Conservation (phyloP, 768 basidiomycete genomes). For the Amanita pseudoporphyria region DNA sequence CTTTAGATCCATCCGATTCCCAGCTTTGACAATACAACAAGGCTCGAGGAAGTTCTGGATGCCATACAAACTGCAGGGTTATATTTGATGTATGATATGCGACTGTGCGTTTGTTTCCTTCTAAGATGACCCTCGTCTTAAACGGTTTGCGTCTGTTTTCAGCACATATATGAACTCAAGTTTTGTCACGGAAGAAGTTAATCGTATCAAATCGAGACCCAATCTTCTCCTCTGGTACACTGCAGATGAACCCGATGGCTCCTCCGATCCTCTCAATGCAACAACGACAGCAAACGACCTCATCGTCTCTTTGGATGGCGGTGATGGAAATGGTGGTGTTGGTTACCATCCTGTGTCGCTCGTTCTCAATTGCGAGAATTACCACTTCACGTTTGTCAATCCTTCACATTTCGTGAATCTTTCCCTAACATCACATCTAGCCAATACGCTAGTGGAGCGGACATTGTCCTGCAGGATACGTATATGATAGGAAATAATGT, state of each 20-base stretch:
- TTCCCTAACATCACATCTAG: constrained; percentile 10
- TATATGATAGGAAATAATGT: constrained; percentile 55
- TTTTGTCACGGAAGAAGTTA: constrained; percentile 59
- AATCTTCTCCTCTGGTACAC: constrained; percentile 73
- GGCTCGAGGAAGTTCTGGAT: constrained; percentile 49
- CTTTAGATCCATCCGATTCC: constrained; percentile 65
- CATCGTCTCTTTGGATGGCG: constrained; percentile 49
- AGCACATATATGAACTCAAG: constrained; percentile 58
- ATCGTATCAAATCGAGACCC: constrained; percentile 51
- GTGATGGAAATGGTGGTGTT: constrained; percentile 34
- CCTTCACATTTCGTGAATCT: neutral
- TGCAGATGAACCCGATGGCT: constrained; percentile 67
- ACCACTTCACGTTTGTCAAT: constrained; percentile 37
- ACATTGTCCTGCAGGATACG: constrained; percentile 63
- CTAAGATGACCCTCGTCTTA: neutral
- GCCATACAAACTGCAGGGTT: constrained; percentile 59
- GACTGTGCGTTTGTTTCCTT: constrained; percentile 28
- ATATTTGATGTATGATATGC: constrained; percentile 83
- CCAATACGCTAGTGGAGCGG: constrained; percentile 45
- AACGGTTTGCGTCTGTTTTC: constrained; percentile 4
- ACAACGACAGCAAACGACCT: constrained; percentile 42
- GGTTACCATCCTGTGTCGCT: constrained; percentile 61
- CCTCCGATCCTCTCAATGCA: constrained; percentile 54
- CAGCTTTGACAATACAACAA: constrained; percentile 48
- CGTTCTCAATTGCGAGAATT: constrained; percentile 60